Evolutionary conservation across 345 rosid species (phyloP).

Genomic region (Triadica sebifera): DNA sequence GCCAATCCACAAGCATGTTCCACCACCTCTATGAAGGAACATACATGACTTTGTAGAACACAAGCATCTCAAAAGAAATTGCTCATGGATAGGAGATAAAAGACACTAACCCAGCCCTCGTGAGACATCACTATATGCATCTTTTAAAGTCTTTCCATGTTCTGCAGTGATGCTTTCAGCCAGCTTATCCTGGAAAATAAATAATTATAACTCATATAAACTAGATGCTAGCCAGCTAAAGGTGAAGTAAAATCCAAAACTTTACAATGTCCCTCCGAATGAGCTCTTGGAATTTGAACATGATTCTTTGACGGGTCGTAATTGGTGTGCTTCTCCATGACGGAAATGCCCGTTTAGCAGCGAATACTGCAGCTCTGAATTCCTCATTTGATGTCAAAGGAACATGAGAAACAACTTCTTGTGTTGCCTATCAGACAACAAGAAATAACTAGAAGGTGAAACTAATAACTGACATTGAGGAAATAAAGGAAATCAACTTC

Average conservation of each 20-base stretch:
- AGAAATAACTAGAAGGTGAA: background rate
- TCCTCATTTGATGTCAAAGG: slow-evolving; percentile 63
- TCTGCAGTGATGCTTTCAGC: slow-evolving; percentile 50
- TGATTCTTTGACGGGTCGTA: slow-evolving; percentile 53
- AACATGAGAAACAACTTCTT: slow-evolving; percentile 61
- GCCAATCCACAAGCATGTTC: slow-evolving; percentile 56
- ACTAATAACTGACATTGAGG: background rate
- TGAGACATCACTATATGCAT: slow-evolving; percentile 42
- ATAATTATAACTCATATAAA: slow-evolving; percentile 7
- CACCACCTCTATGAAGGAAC: slow-evolving; percentile 43
- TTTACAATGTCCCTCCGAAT: slow-evolving; percentile 58
- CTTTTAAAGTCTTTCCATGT: slow-evolving; percentile 55
- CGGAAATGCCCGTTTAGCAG: slow-evolving; percentile 65
- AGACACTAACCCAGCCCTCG: slow-evolving; percentile 47
- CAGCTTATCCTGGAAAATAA: slow-evolving; percentile 50
- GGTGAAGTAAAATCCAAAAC: background rate
- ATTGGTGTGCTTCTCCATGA: slow-evolving; percentile 55
- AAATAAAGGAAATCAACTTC: slow-evolving; percentile 7
- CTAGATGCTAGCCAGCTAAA: background rate
- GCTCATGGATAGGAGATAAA: slow-evolving; percentile 4
- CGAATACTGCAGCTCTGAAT: slow-evolving; percentile 60
- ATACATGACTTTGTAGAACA: slow-evolving; percentile 19
- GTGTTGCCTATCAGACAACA: slow-evolving; percentile 49
- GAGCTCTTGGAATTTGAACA: slow-evolving; percentile 71
- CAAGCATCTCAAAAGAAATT: slow-evolving; percentile 12